phyloP scores from a whole-genome alignment of 352 stramenopile genomes.

The Phytophthora idaei region DNA sequence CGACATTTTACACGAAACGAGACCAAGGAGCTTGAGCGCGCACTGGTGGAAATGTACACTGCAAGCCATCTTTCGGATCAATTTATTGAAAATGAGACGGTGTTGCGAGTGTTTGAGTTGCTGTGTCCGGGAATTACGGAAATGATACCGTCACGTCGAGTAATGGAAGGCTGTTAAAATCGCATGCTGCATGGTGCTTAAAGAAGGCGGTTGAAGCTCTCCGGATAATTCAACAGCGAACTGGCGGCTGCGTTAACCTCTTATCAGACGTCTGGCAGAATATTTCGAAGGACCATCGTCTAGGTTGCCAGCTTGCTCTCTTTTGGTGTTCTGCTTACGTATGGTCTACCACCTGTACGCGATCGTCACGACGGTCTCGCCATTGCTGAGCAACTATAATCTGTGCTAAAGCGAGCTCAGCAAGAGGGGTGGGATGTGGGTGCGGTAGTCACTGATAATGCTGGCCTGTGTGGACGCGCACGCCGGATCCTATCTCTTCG shows the following conservation, averaged over 20 bases:
- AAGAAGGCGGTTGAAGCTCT: not conserved
- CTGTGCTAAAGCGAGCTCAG: not conserved
- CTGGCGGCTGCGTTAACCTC: not conserved
- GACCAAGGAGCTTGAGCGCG: not conserved
- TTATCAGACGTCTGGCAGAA: constrained; percentile 2
- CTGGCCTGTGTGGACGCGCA: constrained; percentile 17
- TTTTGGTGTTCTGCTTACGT: constrained; percentile 2
- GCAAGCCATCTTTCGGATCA: constrained; percentile 2
- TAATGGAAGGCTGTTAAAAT: not conserved
- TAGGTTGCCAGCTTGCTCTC: not conserved
- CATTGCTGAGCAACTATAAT: constrained; percentile 18
- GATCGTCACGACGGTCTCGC: constrained; percentile 15
- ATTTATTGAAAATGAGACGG: not conserved
- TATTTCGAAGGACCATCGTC: not conserved
- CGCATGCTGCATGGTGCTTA: not conserved
- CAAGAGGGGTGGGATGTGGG: constrained; percentile 6
- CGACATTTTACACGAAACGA: not conserved
- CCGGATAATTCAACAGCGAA: not conserved
- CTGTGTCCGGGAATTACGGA: not conserved
- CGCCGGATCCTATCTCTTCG: constrained; percentile 21
- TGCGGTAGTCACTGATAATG: constrained; percentile 19
- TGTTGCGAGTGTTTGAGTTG: not conserved
- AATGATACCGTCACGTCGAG: not conserved
- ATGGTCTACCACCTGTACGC: constrained; percentile 8
- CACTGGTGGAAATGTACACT: not conserved